Evolutionary conservation across 2,329 filamentous ascomycete genomes (phyloP).

Genomic region (Trichoderma endophyticum): DNA sequence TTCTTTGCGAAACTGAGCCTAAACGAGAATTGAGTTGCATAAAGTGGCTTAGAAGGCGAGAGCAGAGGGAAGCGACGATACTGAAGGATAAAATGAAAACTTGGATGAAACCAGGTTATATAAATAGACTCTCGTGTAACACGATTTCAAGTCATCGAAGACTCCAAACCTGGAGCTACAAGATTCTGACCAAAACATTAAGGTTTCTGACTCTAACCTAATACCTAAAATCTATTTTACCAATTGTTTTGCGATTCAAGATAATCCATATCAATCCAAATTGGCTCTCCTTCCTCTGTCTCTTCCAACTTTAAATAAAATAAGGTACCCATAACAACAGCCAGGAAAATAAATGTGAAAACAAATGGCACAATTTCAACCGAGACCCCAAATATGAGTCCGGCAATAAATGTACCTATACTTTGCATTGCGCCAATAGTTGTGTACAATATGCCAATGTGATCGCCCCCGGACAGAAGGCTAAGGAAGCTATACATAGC

Average conservation of each 20-base stretch:
- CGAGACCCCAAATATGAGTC: not conserved
- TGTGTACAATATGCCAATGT: slow-evolving; percentile 7
- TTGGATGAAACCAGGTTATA: not conserved
- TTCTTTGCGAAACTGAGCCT: not conserved
- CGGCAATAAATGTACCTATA: not conserved
- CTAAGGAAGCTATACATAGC: slow-evolving; percentile 8
- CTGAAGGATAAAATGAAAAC: not conserved
- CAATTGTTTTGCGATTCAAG: not conserved
- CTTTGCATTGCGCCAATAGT: slow-evolving; percentile 5
- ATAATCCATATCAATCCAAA: not conserved
- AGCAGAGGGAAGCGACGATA: not conserved
- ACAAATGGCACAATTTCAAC: not conserved
- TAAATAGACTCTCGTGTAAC: too few relatives aligned
- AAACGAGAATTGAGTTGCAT: not conserved
- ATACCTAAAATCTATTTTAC: not conserved
- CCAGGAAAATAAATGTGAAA: not conserved
- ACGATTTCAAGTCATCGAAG: not conserved
- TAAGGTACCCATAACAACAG: not conserved
- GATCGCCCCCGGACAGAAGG: not conserved
- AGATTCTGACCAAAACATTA: not conserved
- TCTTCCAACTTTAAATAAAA: slow-evolving; percentile 4
- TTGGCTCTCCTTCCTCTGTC: not conserved
- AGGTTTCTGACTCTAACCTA: rapidly evolving
- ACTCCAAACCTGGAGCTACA: not conserved
- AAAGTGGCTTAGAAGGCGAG: not conserved